phyloP scores from a whole-genome alignment of 2,329 filamentous ascomycete genomes.

The Nothopassalora personata region DNA sequence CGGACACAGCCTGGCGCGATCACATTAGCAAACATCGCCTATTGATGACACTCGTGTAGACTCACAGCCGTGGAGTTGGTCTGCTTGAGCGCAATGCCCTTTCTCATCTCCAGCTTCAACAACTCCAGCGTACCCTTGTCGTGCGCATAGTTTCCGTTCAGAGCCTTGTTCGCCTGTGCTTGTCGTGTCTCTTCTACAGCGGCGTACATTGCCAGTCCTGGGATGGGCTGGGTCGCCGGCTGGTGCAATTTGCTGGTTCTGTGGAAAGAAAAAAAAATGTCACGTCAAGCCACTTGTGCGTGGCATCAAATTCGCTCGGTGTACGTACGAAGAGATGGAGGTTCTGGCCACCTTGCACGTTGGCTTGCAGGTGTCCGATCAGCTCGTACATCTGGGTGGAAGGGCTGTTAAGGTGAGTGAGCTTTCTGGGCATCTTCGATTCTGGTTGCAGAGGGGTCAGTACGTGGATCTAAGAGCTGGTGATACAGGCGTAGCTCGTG shows the following conservation, averaged over 20 bases:
- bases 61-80: slow-evolving; percentile 18
- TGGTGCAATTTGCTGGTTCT: slow-evolving; percentile 21
- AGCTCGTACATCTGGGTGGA: slow-evolving; percentile 13
- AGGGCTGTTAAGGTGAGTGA: neutral
- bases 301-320: slow-evolving; percentile 13
- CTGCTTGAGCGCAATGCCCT: slow-evolving; percentile 21
- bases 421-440: slow-evolving; percentile 14
- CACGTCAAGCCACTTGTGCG: slow-evolving; percentile 11
- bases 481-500: too few species aligned
- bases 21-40: neutral
- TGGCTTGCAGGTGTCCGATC: slow-evolving; percentile 17
- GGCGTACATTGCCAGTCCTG: slow-evolving; percentile 17
- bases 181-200: slow-evolving; percentile 20
- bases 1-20: slow-evolving; percentile 7
- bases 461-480: too few species aligned
- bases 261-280: neutral
- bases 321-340: slow-evolving; percentile 14
- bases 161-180: slow-evolving; percentile 2
- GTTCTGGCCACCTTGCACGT: slow-evolving; percentile 17
- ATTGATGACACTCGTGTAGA: neutral
- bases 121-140: slow-evolving; percentile 13
- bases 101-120: slow-evolving; percentile 18
- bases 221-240: slow-evolving; percentile 17
- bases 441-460: too few species aligned
- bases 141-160: slow-evolving; percentile 12